These are phyloP conservation scores for Epithele typhae DNA, from an alignment of 768 basidiomycete species.

Conservation along the genomic window DNA sequence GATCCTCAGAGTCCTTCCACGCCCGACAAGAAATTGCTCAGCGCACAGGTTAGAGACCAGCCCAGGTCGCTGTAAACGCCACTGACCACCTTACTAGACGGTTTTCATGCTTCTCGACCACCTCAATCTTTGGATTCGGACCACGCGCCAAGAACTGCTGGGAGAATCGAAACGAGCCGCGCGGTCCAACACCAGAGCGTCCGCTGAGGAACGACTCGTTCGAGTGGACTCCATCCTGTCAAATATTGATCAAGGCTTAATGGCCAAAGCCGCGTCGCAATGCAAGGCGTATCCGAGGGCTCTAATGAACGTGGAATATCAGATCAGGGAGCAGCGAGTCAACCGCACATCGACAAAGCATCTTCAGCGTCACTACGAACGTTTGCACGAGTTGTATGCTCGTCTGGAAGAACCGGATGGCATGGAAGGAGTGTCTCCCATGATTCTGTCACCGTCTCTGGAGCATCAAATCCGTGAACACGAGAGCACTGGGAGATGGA, in stretches of 20 bases:
- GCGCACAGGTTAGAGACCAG: constrained; percentile 73
- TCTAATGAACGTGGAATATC: constrained; percentile 91
- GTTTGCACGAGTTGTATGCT: constrained; percentile 93
- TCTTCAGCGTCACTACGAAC: constrained; percentile 75
- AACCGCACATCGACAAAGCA: constrained; percentile 30
- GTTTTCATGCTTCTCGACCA: constrained; percentile 95
- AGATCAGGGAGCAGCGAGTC: constrained; percentile 51
- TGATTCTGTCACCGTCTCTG: constrained; percentile 83
- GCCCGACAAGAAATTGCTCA: constrained; percentile 79
- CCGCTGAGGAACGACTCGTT: constrained; percentile 45
- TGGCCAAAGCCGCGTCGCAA: constrained; percentile 90
- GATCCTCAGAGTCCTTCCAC: constrained; percentile 50
- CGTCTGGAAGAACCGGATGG: constrained; percentile 97
- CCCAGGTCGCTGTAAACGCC: not conserved
- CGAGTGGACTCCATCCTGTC: constrained; percentile 78
- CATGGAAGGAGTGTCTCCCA: constrained; percentile 94
- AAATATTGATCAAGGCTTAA: constrained; percentile 80
- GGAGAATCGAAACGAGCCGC: constrained; percentile 32
- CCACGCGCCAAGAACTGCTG: constrained; percentile 62
- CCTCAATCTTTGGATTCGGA: constrained; percentile 83
- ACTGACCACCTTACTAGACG: constrained; percentile 45
- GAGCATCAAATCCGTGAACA: constrained; percentile 98
- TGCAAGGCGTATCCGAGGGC: constrained; percentile 94
- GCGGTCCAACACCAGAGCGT: constrained; percentile 28
- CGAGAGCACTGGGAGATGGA: constrained; percentile 96